Base-by-base conservation (phyloP, 2,329 filamentous ascomycete genomes). In the Venturia asperata region DNA sequence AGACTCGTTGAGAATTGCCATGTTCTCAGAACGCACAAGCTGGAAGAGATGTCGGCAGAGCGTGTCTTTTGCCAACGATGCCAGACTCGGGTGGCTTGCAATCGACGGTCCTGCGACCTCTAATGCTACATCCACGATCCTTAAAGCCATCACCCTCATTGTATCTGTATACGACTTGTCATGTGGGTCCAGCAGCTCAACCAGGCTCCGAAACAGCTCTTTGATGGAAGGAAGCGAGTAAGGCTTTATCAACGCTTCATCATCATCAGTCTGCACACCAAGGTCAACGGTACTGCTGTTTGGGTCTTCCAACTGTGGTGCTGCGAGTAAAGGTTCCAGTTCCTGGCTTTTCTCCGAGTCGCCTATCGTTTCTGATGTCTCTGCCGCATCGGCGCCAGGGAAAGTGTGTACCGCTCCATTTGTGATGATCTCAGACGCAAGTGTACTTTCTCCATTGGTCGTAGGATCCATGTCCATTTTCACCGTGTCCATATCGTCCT, bases 101-200 rank as follows among this genome's bases (percentile, higher is more conserved):
- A 99, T 97, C 9, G 92, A 96, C 4, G 94, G 93, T 0, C 94
- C 94, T 1, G 94, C 92, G 66, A 99, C 93, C 77, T 99, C 94
- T 27, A 99, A 83, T 1, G 94, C 94, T 56, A 99, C 94, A 74
- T 99, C 94, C 65, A 99, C 94, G 68, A 99, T 97, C 55, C 94
- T 87, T 69, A 99, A 79, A 21, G 94, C 94, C 92, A 99, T 99
- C 49, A 99, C 91, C 70, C 93, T 86, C 88, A 97, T 94, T 0
- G 91, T 88, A 73, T 99, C 94, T 2, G 92, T 95, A 75, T 97
- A 91, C 70, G 93, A 90, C 63, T 86, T 87, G 75, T 97, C 93
- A 72, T 96, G 90, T 1, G 95, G 94, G 73, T 99, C 92, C 34
- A 99, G 79, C 19, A 99, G 87, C 74, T 96, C 93, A 56, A 97